A percentile compares a stretch with the other conserved stretches of the same genome.
phyloP scores from a whole-genome alignment of 169 alveolate genomes.

The Plasmodium vinckei region DNA sequence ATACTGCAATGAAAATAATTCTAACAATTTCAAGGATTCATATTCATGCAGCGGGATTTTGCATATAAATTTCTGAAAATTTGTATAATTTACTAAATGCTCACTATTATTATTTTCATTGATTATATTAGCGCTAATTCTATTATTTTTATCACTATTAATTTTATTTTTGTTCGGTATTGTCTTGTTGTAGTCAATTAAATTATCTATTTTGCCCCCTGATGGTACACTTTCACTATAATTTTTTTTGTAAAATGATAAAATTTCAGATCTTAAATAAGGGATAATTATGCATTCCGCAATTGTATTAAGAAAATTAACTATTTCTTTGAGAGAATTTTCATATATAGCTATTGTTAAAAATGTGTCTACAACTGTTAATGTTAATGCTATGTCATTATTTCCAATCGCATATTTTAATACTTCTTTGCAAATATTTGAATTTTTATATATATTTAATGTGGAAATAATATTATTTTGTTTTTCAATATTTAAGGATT shows the following conservation, averaged over 20 bases:
- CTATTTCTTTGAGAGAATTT: constrained; percentile 57
- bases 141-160: constrained; percentile 3
- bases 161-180: constrained; percentile 10
- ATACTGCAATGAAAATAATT: constrained; percentile 67
- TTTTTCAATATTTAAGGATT: constrained; percentile 8
- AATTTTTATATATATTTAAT: constrained; percentile 45
- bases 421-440: constrained; percentile 57
- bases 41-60: constrained; percentile 74
- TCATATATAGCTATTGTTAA: constrained; percentile 62
- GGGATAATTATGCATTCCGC: constrained; percentile 76
- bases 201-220: background rate
- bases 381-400: constrained; percentile 56
- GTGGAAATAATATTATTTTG: constrained; percentile 27
- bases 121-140: background rate
- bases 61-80: constrained; percentile 47
- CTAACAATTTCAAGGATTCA: constrained; percentile 64
- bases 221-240: background rate
- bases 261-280: constrained; percentile 51
- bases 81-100: constrained; percentile 5
- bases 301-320: constrained; percentile 60
- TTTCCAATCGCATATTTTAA: constrained; percentile 65
- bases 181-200: background rate
- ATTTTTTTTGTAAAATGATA: constrained; percentile 1
- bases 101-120: constrained; percentile 9
- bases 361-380: constrained; percentile 58